Base-by-base conservation (phyloP, 371 early-diverging fungal genomes). In the Lichtheimia ramosa region DNA sequence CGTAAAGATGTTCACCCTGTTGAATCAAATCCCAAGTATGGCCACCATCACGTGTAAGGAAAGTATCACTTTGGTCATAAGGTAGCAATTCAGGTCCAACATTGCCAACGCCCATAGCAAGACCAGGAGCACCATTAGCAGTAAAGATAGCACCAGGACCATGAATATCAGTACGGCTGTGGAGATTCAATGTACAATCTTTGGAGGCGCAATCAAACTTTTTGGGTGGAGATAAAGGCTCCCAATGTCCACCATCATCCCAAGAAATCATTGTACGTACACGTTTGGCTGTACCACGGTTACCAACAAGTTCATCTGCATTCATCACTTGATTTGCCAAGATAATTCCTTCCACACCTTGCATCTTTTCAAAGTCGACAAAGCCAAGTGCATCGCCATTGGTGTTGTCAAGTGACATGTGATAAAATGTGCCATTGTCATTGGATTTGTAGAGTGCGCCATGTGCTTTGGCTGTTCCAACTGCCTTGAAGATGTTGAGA, bases 321-420 rank as follows among this genome's bases (percentile, higher is more conserved):
- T 95, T 95, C 43, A 70, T 66, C 2, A 97, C 94, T 50, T 85
- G 83, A 66, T 98, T 98, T 13, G 92, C 95, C 6, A 98, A 59
- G 15, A 94, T 81, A 60, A 95, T 85, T 20, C 97, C 96, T 34
- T 87, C 83, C 6, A 97, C 80, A n/a, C 82, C 83, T 57, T 87
- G 83, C 58, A 98, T 85, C 66, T 90, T 90, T 72, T 96, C 97
- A 67, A 93, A 89, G 65, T 97, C 98, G 15, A 97, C 97, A 46
- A 78, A 64, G 10, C 94, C 93, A 2, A 53, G 18, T 1, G 66
- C 66, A 60, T 92, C 85, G 28, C 90, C 86, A 66, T 96, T 95
- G 6, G 93, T 92, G 63, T 92, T 82, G 21, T 86, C 81, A 46
- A 94, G 77, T 1, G 89, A 83, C 39, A 87, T 63, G 52, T 85